Conservation (phyloP, 148 eudicot genomes). For the Tetragonia tetragonoides region DNA sequence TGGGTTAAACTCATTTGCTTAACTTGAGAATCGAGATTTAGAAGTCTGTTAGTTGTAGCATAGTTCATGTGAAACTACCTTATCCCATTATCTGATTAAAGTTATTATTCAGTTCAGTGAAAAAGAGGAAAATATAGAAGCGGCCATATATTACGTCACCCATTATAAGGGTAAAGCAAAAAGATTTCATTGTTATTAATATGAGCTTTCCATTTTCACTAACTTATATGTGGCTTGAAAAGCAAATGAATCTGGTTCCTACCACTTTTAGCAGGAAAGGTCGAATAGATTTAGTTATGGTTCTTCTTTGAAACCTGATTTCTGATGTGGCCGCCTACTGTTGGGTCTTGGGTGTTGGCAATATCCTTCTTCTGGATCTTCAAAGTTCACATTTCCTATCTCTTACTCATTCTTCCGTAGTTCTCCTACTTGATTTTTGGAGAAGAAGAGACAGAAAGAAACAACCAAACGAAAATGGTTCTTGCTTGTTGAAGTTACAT, state of each 20-base stretch:
- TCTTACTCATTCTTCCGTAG: background rate
- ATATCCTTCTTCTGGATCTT: background rate
- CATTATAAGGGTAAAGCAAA: background rate
- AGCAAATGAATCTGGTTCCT: background rate
- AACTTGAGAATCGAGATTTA: background rate
- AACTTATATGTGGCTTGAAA: background rate
- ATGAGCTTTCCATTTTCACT: background rate
- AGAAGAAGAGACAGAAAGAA: background rate
- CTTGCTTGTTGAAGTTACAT: background rate
- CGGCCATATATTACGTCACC: background rate
- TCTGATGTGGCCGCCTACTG: background rate
- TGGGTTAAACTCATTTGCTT: background rate
- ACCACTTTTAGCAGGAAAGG: background rate
- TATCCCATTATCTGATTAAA: background rate
- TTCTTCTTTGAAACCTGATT: background rate
- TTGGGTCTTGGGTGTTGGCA: background rate
- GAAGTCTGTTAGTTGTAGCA: background rate
- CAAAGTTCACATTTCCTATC: background rate
- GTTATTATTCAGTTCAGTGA: background rate
- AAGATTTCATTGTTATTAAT: background rate
- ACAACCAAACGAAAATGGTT: background rate
- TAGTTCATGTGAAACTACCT: background rate
- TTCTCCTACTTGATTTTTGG: background rate
- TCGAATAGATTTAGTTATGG: background rate
- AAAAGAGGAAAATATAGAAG: background rate